phyloP scores from a whole-genome alignment of 2,329 filamentous ascomycete genomes.

The Acrocalymma vagum region DNA sequence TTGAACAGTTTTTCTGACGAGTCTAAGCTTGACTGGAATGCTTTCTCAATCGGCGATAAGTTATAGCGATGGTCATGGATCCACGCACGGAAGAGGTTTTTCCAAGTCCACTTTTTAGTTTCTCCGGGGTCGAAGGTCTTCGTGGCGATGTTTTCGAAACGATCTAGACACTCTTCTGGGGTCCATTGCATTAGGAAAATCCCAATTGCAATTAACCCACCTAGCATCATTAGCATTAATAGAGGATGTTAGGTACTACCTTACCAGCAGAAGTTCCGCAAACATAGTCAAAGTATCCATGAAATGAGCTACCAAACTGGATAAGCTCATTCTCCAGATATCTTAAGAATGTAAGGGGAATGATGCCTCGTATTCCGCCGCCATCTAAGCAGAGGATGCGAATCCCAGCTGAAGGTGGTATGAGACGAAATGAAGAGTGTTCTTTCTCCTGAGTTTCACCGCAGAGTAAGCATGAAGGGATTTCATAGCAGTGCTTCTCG shows the following conservation, averaged over 20 bases:
- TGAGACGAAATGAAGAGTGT: constrained; percentile 24
- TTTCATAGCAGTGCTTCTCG: constrained; percentile 27
- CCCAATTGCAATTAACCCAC: constrained; percentile 32
- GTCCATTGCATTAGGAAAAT: constrained; percentile 34
- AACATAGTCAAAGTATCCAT: constrained; percentile 34
- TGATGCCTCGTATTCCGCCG: constrained; percentile 36
- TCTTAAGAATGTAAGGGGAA: constrained; percentile 28
- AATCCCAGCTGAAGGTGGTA: constrained; percentile 43
- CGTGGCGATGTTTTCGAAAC: constrained; percentile 27
- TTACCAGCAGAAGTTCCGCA: constrained; percentile 37
- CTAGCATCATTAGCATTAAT: constrained; percentile 13
- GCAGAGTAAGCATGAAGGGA: constrained; percentile 41
- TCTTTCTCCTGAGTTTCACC: constrained; percentile 12
- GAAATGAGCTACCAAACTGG: constrained; percentile 19
- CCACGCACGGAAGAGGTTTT: constrained; percentile 23
- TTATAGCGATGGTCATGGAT: constrained; percentile 29
- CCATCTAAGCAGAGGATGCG: constrained; percentile 49
- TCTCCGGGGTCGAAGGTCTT: no score
- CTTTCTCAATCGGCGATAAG: constrained; percentile 26
- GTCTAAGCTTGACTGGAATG: constrained; percentile 20
- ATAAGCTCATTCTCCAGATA: constrained; percentile 20
- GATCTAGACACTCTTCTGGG: constrained; percentile 18
- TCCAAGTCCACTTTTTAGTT: neutral
- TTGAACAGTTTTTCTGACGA: constrained; percentile 27
- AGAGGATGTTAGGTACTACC: constrained; percentile 7